Conservation (phyloP, 192 early-diverging fungal species). For the Podila minutissima region DNA sequence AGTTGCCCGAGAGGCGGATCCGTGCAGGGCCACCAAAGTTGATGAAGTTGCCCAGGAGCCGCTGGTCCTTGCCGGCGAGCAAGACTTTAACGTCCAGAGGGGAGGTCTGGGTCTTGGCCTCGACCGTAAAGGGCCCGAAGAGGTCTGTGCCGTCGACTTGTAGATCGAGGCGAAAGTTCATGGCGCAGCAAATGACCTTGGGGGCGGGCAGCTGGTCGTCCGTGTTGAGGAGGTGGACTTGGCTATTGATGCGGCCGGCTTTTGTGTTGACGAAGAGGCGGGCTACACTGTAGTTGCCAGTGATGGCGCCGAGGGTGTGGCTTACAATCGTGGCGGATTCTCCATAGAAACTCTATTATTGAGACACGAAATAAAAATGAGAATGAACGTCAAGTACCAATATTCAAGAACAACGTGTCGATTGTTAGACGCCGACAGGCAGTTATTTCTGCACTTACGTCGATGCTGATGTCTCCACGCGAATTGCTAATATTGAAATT, state of each 20-base stretch:
- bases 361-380: not conserved
- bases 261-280: constrained; percentile 13
- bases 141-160: constrained; percentile 39
- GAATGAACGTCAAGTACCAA: not conserved
- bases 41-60: constrained; percentile 40
- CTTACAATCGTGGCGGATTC: constrained; percentile 21
- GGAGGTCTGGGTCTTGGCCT: constrained; percentile 40
- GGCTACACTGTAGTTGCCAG: constrained; percentile 33
- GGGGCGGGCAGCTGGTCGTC: constrained; percentile 37
- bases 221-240: constrained; percentile 40
- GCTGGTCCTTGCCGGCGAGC: constrained; percentile 13
- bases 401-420: not conserved
- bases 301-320: constrained; percentile 6
- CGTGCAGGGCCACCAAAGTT: constrained; percentile 36
- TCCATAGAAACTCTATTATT: constrained; percentile 40
- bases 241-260: constrained; percentile 4
- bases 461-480: constrained; percentile 32
- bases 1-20: constrained; percentile 22
- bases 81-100: constrained; percentile 27
- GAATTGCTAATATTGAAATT: constrained; percentile 12
- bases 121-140: constrained; percentile 45
- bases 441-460: constrained; percentile 10
- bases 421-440: not conserved
- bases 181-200: constrained; percentile 23
- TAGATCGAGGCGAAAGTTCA: constrained; percentile 15